Conservation (phyloP, 1,139 yeast genomes). For the Scheffersomyces stambukii region DNA sequence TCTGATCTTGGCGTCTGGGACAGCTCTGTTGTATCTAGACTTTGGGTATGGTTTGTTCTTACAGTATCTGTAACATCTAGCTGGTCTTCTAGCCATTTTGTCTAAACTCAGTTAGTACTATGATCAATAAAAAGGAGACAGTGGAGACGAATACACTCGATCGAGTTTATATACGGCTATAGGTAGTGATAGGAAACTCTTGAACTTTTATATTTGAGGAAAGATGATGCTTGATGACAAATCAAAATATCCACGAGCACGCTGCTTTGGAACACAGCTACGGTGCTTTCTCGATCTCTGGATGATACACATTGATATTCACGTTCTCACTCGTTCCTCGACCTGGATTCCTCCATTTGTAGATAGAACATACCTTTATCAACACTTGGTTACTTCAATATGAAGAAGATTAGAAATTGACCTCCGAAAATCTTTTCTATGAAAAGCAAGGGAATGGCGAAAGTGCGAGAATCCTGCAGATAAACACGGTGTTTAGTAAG, state of each 20-base stretch:
- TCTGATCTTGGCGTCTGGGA: constrained; percentile 99
- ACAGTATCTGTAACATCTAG: constrained; percentile 99
- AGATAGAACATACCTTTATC: constrained; percentile 19
- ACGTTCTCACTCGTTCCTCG: too few relatives aligned
- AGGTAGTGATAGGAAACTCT: not conserved
- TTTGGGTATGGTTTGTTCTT: constrained; percentile 99
- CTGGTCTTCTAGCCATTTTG: constrained; percentile 99
- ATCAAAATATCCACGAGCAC: constrained; percentile 2
- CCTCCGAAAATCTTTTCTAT: too few relatives aligned
- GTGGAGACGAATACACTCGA: constrained; percentile 15
- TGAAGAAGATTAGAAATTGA: too few relatives aligned
- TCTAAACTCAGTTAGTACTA: constrained; percentile 16
- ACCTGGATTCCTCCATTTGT: not conserved
- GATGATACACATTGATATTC: not conserved
- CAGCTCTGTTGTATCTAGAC: constrained; percentile 99
- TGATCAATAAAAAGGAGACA: constrained; percentile 21
- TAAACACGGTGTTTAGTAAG: too few relatives aligned
- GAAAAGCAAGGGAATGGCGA: too few relatives aligned
- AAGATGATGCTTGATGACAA: constrained; percentile 2
- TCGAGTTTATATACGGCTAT: not conserved
- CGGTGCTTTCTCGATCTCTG: not conserved
- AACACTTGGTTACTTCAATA: constrained; percentile 16
- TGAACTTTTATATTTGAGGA: constrained; percentile 2
- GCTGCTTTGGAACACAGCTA: constrained; percentile 3
- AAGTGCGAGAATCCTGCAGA: too few relatives aligned